Evolutionary conservation across 805 yeast species (phyloP), one percentile per base, ranked within the genome.

Genomic region (Zygoascus biomembranicola): DNA sequence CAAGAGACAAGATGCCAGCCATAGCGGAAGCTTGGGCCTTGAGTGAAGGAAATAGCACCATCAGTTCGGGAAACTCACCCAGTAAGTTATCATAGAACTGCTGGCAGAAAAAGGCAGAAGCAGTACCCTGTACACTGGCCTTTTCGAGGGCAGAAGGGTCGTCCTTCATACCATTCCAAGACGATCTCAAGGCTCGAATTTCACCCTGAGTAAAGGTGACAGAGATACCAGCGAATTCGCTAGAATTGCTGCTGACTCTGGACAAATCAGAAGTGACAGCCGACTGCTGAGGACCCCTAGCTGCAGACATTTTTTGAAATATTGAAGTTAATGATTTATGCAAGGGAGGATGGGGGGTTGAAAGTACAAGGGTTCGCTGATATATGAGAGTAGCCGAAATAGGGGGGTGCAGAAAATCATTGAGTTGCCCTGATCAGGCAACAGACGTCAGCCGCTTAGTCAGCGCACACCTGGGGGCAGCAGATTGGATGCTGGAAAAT

Each of bases 1-100:
- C 85, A 44, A 81, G 75, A 31, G 86, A 78, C 60, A 88, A 66
- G 18, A 87, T 87, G 5, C 90, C 90, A 0, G 92, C 89, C 71
- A 87, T 84, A 8, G 90, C 78, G 14, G 81, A 78, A 0, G 94
- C 89, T 69, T 88, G 95, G 64, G 85, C 90, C 57, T 78, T 77
- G 58, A 87, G 80, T 5, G 87, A 80, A 0, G 95, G 95, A 65
- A 85, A 86, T 63, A 81, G 64, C 42, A 71, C 74, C 59, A 83
- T 88, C 56, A 88, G 72, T 13, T 70, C 71, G 0, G 87, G 82
- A 59, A 77, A 80, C 77, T 80, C 77, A 0, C 78, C 66, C 41
- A 87, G 70, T 50, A 87, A 68, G 63, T 86, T 87, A 51, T 81
- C 77, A 68, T 87, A 87, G 63, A 87, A 78, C 65, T 87, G 95